Percentiles rank a stretch among this genome's conserved stretches.
phyloP scores from a whole-genome alignment of 2,329 filamentous ascomycete species.

The Fusarium liriodendri region DNA sequence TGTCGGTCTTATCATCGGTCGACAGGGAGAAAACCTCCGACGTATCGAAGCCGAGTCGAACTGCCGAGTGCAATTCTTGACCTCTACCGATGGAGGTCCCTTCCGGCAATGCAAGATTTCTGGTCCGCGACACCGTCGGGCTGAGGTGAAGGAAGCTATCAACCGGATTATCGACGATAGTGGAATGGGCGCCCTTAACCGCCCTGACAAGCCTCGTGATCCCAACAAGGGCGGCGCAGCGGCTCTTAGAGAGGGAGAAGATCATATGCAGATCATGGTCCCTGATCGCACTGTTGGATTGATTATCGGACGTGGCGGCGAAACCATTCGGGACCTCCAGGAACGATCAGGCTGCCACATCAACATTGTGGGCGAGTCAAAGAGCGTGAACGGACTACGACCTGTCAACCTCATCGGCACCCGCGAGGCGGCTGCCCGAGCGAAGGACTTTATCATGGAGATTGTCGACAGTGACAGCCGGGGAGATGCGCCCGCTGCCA shows the following conservation, averaged over 20 bases:
- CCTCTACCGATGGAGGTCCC: conserved; percentile 77
- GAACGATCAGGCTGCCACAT: conserved; percentile 94
- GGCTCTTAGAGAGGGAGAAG: conserved; percentile 80
- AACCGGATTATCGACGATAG: conserved; percentile 89
- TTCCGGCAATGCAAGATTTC: conserved; percentile 89
- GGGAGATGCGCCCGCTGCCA: conserved; percentile 56
- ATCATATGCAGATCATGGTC: conserved; percentile 93
- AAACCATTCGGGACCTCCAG: conserved; percentile 92
- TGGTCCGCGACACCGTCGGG: conserved; percentile 76
- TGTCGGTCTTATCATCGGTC: conserved; percentile 90
- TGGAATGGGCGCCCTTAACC: conserved; percentile 61
- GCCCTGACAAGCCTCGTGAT: conserved; percentile 56
- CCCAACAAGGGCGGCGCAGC: conserved; percentile 52
- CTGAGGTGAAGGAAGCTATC: conserved; percentile 84
- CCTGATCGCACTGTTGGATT: conserved; percentile 92
- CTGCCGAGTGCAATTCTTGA: conserved; percentile 89
- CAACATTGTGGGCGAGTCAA: conserved; percentile 93
- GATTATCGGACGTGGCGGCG: conserved; percentile 92
- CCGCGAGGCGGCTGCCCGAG: conserved; percentile 77
- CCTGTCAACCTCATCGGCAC: conserved; percentile 92
- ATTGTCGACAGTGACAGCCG: conserved; percentile 93
- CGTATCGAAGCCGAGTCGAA: conserved; percentile 85
- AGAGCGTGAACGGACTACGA: conserved; percentile 89
- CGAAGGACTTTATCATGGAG: conserved; percentile 90
- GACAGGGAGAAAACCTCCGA: conserved; percentile 88